A percentile compares a stretch with the other conserved stretches of the same genome.
Conservation (phyloP, 306 rosid genomes). For the Carpinus fangiana region DNA sequence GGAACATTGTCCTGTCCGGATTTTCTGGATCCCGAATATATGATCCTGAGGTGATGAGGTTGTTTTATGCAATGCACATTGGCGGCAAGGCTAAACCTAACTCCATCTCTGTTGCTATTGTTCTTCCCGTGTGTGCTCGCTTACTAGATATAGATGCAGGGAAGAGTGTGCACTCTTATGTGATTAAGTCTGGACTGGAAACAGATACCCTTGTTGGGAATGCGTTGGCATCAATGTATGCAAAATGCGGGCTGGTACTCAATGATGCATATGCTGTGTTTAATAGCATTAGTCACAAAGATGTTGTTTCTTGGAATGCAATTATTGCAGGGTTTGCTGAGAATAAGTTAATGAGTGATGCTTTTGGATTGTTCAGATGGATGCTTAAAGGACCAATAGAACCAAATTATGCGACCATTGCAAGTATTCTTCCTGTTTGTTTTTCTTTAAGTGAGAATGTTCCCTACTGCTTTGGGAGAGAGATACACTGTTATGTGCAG, state of each 20-base stretch:
- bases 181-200: conserved; percentile 69
- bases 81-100: conserved; percentile 59
- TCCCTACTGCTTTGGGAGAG: conserved; percentile 60
- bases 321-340: conserved; percentile 76
- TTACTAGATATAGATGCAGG: conserved; percentile 44
- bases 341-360: conserved; percentile 50
- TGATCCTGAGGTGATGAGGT: conserved; percentile 52
- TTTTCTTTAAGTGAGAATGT: conserved; percentile 44
- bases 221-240: conserved; percentile 77
- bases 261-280: conserved; percentile 63
- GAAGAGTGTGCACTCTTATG: conserved; percentile 62
- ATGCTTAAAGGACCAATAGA: conserved; percentile 59
- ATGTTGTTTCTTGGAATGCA: conserved; percentile 91
- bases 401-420: conserved; percentile 73
- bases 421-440: conserved; percentile 70
- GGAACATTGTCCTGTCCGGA: conserved; percentile 88
- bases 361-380: conserved; percentile 47
- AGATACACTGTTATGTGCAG: conserved; percentile 66
- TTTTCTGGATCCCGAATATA: conserved; percentile 44
- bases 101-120: conserved; percentile 64
- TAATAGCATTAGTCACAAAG: conserved; percentile 52
- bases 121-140: conserved; percentile 80
- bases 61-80: conserved; percentile 56
- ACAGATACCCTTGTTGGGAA: conserved; percentile 66
- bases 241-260: conserved; percentile 61